Evolutionary conservation across 306 rosid genomes (phyloP), one percentile per base, ranked within the genome.

Genomic region (Cucurbita pepo): DNA sequence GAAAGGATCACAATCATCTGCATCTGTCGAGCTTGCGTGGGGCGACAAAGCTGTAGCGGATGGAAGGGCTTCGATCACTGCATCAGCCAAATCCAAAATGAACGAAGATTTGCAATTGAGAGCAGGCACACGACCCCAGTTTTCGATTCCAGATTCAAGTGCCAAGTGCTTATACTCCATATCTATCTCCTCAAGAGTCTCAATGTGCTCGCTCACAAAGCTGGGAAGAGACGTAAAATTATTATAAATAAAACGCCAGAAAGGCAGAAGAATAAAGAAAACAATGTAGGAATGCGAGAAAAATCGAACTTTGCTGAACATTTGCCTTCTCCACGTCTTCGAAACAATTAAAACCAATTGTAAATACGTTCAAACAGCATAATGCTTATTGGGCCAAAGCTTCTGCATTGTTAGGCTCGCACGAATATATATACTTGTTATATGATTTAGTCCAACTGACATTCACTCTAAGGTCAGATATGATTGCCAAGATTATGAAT

Each of bases 121-220:
- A 18, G 99, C 97, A 25, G 99, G 99, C 71, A 95, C 99, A 69
- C 99, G 96, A 19, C 86, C 97, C 99, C 99, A 95, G 77, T 86
- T 91, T 86, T 88, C 77, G 71, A 95, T 72, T 53, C 99, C 99
- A 37, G 99, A 95, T 79, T 95, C 96, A 16, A 89, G 89, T 44
- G 99, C 99, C 85, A 95, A 77, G 38, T 91, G 80, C 81, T 77
- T 91, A 80, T 95, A 95, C 82, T 95, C 99, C 95, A 95, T 88
- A 78, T 95, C 99, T 69, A 95, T 95, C 78, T 95, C 99, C 84
- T 95, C 99, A 50, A 95, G 95, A 38, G 99, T 95, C 79, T 95
- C 99, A 51, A 95, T 95, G 83, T 95, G 99, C 85, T 95, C 99
- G 55, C 97, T 95, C 79, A 95, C 99, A 76, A 95, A 95, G 84